Percentiles rank a stretch among this genome's conserved stretches.
phyloP scores from a whole-genome alignment of 495 filamentous ascomycete genomes.

The Elasticomyces elasticus region DNA sequence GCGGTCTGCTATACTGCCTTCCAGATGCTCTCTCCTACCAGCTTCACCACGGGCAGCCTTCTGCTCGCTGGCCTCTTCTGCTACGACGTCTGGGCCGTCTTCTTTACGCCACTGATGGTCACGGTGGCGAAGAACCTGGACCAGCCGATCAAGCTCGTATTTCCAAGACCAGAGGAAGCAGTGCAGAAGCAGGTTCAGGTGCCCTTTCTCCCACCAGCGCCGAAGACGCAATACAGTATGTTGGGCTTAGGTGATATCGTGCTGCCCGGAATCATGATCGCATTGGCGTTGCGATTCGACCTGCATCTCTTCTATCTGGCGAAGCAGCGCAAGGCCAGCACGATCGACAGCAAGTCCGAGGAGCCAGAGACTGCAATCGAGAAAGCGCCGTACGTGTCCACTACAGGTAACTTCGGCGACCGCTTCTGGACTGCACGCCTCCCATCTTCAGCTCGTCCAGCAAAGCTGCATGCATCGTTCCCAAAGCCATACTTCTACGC shows the following conservation, averaged over 20 bases:
- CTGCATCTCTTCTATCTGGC: conserved; percentile 69
- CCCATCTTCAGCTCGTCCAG: conserved; percentile 2
- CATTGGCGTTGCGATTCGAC: conserved; percentile 80
- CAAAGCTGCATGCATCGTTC: conserved; percentile 40
- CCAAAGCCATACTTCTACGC: conserved; percentile 84
- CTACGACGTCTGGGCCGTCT: conserved; percentile 96
- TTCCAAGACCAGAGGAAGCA: conserved; percentile 52
- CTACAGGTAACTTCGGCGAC: conserved; percentile 69
- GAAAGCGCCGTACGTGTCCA: conserved; percentile 50
- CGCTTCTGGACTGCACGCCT: conserved; percentile 58
- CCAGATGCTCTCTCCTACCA: conserved; percentile 80
- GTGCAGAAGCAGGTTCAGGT: conserved; percentile 31
- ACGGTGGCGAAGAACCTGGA: conserved; percentile 86
- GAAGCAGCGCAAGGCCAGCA: conserved; percentile 33
- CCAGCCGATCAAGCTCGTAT: conserved; percentile 86
- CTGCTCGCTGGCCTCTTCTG: conserved; percentile 74
- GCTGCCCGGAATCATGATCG: conserved; percentile 87
- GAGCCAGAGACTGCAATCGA: conserved; percentile 7
- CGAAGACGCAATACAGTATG: conserved; percentile 52
- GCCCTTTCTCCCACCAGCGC: no score
- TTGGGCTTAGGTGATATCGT: conserved; percentile 90
- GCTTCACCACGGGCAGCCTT: conserved; percentile 69
- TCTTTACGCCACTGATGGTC: conserved; percentile 95
- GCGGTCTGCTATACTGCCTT: conserved; percentile 75
- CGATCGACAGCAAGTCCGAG: background rate